phyloP scores from a whole-genome alignment of 352 stramenopile genomes.

The Phytophthora pinifolia region DNA sequence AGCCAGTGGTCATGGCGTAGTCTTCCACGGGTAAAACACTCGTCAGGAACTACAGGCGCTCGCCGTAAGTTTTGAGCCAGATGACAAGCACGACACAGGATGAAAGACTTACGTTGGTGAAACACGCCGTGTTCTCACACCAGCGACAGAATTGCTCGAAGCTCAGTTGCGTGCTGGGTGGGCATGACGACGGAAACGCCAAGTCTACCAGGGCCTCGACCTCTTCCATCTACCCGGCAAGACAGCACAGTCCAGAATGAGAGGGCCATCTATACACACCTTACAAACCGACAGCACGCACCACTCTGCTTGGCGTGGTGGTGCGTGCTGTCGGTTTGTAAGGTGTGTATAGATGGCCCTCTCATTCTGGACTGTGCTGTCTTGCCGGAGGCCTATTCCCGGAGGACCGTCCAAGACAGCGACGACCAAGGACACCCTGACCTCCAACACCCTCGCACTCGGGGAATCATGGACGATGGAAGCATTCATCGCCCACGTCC shows the following conservation, averaged over 20 bases:
- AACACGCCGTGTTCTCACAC: slow-evolving; percentile 77
- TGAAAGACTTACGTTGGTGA: slow-evolving; percentile 55
- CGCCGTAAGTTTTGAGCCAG: neutral
- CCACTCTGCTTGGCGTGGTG: slow-evolving; percentile 20
- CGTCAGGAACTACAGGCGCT: slow-evolving; percentile 58
- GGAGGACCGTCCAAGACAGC: too few relatives aligned
- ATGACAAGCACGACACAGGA: neutral
- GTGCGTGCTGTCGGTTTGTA: slow-evolving; percentile 5
- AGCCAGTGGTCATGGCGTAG: slow-evolving; percentile 16
- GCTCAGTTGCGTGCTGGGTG: slow-evolving; percentile 60
- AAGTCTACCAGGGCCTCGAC: slow-evolving; percentile 86
- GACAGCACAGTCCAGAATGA: neutral
- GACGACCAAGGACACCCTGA: too few relatives aligned
- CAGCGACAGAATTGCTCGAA: slow-evolving; percentile 89
- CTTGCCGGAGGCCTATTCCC: too few relatives aligned
- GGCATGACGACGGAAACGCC: slow-evolving; percentile 50
- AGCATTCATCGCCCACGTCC: too few relatives aligned
- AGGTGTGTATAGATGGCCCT: neutral
- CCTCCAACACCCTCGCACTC: too few relatives aligned
- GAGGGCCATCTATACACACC: neutral
- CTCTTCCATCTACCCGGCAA: slow-evolving; percentile 44
- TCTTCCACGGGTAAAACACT: slow-evolving; percentile 76
- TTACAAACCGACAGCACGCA: slow-evolving; percentile 11
- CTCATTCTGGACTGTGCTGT: neutral
- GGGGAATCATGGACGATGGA: too few relatives aligned